Base-by-base conservation (phyloP, 192 early-diverging fungal genomes). In the Dispira simplex region DNA sequence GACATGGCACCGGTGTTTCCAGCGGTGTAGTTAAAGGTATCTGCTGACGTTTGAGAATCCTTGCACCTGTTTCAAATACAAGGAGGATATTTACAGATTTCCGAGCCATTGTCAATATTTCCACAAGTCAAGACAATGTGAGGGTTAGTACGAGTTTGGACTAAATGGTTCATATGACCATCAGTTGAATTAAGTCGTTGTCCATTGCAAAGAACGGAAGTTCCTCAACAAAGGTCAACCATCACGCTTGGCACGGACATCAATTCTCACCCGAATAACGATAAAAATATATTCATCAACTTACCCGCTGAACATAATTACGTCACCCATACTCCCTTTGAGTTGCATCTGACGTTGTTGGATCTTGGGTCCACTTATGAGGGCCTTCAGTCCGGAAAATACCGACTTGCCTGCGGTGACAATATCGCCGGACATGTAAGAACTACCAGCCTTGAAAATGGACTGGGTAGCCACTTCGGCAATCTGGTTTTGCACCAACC, bases 21-120 rank as follows among this genome's bases (percentile, higher is more conserved):
- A 21, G 75, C 79, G 23, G 74, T 76, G 21, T 83, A 76, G 48
- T 79, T 75, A 28, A 65, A 67, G 8, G 87, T 74, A 74, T 91
- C 89, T 11, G 87, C 87, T 21, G 86, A 88, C n/a, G 89, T 91
- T 68, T 91, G 87, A 58, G 77, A 76, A 64, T 91, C 89, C 62
- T 85, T 87, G 67, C 89, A 91, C 28, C 79, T 80, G 65, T 46
- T 44, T 18, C 14, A 27, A 14, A 1, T 10, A 60, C 13, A 14
- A 27, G n/a, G 49, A 8, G 8, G 49, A 51, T 20, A 4, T 1
- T 18, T 18, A 8, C 6, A 6, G 6, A 39, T 39, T 39, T 39
- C 32, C 1, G 32, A 39, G 32, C 6, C 32, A 39, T 39, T 4
- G 32, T 39, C n/a, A n/a, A n/a, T n/a, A 18, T 47, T 13, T 47